Percentiles rank a stretch among this genome's conserved stretches.
Conservation (phyloP, 2,329 filamentous ascomycete genomes). For the Ceratocystis diversiconidia region DNA sequence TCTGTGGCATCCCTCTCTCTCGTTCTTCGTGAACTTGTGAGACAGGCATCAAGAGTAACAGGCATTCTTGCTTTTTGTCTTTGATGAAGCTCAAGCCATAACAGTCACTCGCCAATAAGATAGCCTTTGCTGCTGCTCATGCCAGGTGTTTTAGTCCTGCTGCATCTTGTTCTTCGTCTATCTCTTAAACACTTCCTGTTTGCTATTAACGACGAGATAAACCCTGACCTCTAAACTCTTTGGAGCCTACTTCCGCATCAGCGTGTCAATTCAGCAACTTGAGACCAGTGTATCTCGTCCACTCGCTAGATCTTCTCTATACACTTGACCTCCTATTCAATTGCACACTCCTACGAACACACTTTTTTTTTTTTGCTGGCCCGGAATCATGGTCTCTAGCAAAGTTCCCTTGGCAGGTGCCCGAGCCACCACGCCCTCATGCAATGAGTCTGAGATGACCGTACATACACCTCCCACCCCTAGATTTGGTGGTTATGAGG, state of each 20-base stretch:
- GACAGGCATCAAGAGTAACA: not conserved
- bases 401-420: constrained; percentile 19
- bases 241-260: not conserved
- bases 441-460: constrained; percentile 29
- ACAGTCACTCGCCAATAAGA: not conserved
- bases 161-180: not conserved
- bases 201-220: not conserved
- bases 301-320: constrained; percentile 1
- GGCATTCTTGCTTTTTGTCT: not conserved
- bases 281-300: constrained; percentile 10
- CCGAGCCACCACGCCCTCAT: constrained; percentile 43
- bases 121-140: not conserved
- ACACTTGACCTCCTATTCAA: not conserved
- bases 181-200: not conserved
- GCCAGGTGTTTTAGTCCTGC: not conserved
- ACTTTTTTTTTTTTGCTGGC: too few species aligned
- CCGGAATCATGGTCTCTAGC: constrained; percentile 25
- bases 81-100: not conserved
- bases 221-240: not conserved
- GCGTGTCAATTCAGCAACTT: not conserved
- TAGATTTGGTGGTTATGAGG: constrained; percentile 34
- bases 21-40: constrained; percentile 2
- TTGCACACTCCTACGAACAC: too few species aligned
- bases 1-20: not conserved
- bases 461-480: constrained; percentile 57